These are phyloP conservation scores for Salix brachista DNA, from an alignment of 345 rosid species.

Conservation along the genomic window DNA sequence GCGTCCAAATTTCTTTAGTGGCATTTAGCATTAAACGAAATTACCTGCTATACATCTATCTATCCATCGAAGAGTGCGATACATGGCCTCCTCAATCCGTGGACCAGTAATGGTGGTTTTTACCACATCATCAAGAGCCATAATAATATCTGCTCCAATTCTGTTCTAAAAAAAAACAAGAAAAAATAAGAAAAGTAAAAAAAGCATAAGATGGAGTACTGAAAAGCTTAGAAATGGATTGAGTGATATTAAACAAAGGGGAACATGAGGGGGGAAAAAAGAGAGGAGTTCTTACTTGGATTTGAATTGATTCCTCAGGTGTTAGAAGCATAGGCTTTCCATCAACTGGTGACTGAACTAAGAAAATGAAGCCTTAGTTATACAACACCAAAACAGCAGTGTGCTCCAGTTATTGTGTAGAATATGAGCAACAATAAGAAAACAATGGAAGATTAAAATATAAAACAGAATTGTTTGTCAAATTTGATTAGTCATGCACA, in stretches of 20 bases:
- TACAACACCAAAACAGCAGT: constrained; percentile 10
- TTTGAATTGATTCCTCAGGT: constrained; percentile 82
- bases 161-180: constrained; percentile 40
- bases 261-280: not conserved
- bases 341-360: constrained; percentile 68
- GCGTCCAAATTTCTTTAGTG: not conserved
- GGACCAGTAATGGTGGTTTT: constrained; percentile 78
- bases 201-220: not conserved
- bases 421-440: not conserved
- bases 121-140: constrained; percentile 90
- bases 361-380: constrained; percentile 26
- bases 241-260: not conserved
- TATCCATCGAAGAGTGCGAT: constrained; percentile 82
- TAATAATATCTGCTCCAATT: constrained; percentile 83
- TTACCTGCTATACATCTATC: constrained; percentile 73
- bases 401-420: not conserved
- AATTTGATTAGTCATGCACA: too few relatives aligned
- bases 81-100: constrained; percentile 79
- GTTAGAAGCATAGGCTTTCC: constrained; percentile 83
- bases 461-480: too few relatives aligned
- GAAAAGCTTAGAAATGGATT: not conserved
- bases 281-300: constrained; percentile 48
- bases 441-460: not conserved
- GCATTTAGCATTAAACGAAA: not conserved
- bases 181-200: not conserved